phyloP scores from a whole-genome alignment of 495 filamentous ascomycete species.

The Bathelium albidoporum region DNA sequence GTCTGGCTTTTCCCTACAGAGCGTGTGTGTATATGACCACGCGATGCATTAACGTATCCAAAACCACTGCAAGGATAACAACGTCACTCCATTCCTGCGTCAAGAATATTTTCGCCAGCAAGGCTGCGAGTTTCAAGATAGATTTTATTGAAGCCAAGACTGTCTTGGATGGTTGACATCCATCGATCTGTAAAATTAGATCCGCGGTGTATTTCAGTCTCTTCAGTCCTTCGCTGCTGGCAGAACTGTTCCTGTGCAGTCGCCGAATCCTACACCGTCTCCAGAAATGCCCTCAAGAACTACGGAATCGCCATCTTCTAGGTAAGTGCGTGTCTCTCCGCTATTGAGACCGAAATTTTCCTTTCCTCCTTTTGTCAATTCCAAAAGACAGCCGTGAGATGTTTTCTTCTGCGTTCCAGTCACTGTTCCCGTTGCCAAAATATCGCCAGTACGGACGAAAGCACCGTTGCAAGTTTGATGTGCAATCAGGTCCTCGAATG shows the following conservation, averaged over 20 bases:
- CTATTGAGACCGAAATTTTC: background rate
- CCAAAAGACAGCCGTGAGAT: slow-evolving; percentile 21
- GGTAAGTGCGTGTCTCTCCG: slow-evolving; percentile 4
- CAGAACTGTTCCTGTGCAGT: slow-evolving; percentile 13
- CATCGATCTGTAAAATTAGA: no score
- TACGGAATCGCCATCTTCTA: slow-evolving; percentile 17
- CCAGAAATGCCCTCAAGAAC: slow-evolving; percentile 13
- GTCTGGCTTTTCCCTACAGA: no score
- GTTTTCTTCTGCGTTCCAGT: slow-evolving; percentile 13
- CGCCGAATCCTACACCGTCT: slow-evolving; percentile 16
- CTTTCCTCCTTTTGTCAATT: slow-evolving; percentile 9
- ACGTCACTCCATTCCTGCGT: no score
- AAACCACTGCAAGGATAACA: no score
- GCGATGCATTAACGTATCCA: no score
- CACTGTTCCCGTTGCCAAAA: slow-evolving; percentile 23
- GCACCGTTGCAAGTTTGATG: slow-evolving; percentile 24
- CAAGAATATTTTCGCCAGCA: no score
- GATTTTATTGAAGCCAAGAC: no score
- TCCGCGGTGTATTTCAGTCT: no score
- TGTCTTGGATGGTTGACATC: no score
- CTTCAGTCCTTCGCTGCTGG: background rate
- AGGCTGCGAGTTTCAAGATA: no score
- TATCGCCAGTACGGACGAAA: slow-evolving; percentile 20
- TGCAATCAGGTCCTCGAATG: slow-evolving; percentile 21
- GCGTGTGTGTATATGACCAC: no score